Evolutionary conservation across 2,329 filamentous ascomycete species (phyloP).

Genomic region (Fusarium xylarioides): DNA sequence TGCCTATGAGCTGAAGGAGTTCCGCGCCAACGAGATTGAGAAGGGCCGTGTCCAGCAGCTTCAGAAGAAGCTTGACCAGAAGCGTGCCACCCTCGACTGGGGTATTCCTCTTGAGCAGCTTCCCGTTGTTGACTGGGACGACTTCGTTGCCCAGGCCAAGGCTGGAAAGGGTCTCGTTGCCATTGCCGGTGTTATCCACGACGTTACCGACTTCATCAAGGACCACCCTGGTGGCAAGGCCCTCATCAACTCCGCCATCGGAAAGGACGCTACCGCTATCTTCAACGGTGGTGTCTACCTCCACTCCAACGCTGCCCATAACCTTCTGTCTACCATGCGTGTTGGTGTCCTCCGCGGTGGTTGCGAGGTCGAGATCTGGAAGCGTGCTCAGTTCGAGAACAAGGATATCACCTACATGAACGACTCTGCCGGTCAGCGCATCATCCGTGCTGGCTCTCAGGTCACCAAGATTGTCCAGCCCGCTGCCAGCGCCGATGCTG

Average conservation of each 20-base stretch:
- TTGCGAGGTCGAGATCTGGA: slow-evolving; percentile 93
- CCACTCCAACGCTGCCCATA: slow-evolving; percentile 91
- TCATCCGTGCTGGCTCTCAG: slow-evolving; percentile 86
- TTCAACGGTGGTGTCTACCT: slow-evolving; percentile 93
- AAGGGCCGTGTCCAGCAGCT: slow-evolving; percentile 89
- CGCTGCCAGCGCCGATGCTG: slow-evolving; percentile 83
- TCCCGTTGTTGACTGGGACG: slow-evolving; percentile 86
- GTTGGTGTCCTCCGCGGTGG: slow-evolving; percentile 87
- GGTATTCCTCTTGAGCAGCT: slow-evolving; percentile 85
- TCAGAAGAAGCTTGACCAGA: slow-evolving; percentile 93
- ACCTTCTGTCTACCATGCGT: slow-evolving; percentile 86
- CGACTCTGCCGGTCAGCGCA: slow-evolving; percentile 81
- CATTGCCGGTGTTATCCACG: slow-evolving; percentile 86
- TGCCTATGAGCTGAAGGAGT: slow-evolving; percentile 88
- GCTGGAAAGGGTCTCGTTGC: slow-evolving; percentile 79
- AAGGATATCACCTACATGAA: slow-evolving; percentile 83
- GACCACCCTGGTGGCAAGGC: slow-evolving; percentile 91
- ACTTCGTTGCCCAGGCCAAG: slow-evolving; percentile 81
- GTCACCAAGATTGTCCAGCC: slow-evolving; percentile 85
- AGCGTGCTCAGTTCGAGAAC: slow-evolving; percentile 83
- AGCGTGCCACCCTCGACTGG: slow-evolving; percentile 85
- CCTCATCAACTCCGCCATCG: slow-evolving; percentile 82
- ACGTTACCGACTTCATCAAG: slow-evolving; percentile 84
- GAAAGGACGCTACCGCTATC: slow-evolving; percentile 88
- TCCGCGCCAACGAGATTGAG: slow-evolving; percentile 91